phyloP scores from a whole-genome alignment of 208 protist genomes.

The Trypanosoma cruzi region DNA sequence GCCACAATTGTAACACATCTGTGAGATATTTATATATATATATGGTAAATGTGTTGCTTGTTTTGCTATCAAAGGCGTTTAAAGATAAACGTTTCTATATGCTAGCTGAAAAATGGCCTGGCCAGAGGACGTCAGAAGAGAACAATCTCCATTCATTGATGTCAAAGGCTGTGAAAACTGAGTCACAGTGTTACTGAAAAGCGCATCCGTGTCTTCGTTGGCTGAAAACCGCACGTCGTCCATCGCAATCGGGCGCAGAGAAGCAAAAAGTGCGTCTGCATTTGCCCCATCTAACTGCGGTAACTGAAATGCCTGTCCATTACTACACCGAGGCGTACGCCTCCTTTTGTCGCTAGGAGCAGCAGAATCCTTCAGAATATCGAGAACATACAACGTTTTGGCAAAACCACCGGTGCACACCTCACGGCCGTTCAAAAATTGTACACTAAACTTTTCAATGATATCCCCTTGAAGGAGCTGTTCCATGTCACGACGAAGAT shows the following conservation, averaged over 20 bases:
- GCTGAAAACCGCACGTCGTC: conserved; percentile 35
- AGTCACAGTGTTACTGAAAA: conserved; percentile 12
- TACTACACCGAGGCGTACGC: neutral
- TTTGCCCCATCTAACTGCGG: conserved; percentile 41
- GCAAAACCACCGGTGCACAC: conserved; percentile 80
- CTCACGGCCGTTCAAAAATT: conserved; percentile 62
- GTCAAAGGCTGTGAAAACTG: conserved; percentile 28
- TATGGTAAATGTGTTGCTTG: neutral
- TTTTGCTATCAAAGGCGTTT: neutral
- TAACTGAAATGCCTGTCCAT: conserved; percentile 50
- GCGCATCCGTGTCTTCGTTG: conserved; percentile 2
- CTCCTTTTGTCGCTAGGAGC: neutral
- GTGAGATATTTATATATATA: neutral
- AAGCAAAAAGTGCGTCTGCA: conserved; percentile 29
- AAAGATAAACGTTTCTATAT: conserved; percentile 38
- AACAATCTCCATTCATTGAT: conserved; percentile 51
- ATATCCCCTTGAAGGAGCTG: conserved; percentile 68
- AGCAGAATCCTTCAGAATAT: conserved; percentile 35
- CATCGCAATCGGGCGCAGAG: conserved; percentile 44
- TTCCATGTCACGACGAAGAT: conserved; percentile 62
- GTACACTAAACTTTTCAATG: conserved; percentile 71
- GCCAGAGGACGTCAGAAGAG: conserved; percentile 65
- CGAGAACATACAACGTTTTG: conserved; percentile 68
- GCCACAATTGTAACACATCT: too few relatives aligned
- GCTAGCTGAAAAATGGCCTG: conserved; percentile 73